Conservation (phyloP, 306 rosid species). For the Parietaria judaica region DNA sequence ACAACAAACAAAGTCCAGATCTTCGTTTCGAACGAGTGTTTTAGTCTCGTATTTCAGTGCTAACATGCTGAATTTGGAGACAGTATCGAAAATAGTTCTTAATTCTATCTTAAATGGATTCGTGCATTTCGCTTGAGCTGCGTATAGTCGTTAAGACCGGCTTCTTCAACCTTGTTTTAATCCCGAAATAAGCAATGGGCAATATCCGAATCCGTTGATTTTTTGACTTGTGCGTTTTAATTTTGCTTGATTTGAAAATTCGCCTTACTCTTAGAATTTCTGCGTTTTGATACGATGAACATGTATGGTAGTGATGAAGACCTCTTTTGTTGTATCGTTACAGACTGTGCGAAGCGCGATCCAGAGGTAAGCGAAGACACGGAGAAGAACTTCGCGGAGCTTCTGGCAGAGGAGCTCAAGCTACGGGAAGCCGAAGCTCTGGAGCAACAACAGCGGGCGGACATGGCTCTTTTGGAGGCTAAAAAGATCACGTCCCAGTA, state of each 20-base stretch:
- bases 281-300: neutral
- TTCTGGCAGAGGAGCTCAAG: slow-evolving; percentile 81
- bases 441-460: slow-evolving; percentile 70
- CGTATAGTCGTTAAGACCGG: too few relatives aligned
- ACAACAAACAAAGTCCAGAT: neutral
- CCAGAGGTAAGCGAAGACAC: slow-evolving; percentile 81
- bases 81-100: neutral
- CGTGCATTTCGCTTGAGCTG: too few relatives aligned
- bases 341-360: slow-evolving; percentile 92
- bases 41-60: neutral
- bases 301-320: too few relatives aligned
- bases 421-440: slow-evolving; percentile 63
- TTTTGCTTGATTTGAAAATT: slow-evolving; percentile 3
- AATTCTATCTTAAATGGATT: neutral
- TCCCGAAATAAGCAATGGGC: neutral
- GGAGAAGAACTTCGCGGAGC: slow-evolving; percentile 80
- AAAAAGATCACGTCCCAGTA: slow-evolving; percentile 94
- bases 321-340: neutral
- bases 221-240: neutral
- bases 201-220: neutral
- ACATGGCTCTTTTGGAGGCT: slow-evolving; percentile 92
- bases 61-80: neutral
- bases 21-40: neutral
- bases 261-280: neutral
- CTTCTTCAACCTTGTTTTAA: neutral